Conservation (phyloP, 306 rosid species). For the Oxytropis ochrocephala region DNA sequence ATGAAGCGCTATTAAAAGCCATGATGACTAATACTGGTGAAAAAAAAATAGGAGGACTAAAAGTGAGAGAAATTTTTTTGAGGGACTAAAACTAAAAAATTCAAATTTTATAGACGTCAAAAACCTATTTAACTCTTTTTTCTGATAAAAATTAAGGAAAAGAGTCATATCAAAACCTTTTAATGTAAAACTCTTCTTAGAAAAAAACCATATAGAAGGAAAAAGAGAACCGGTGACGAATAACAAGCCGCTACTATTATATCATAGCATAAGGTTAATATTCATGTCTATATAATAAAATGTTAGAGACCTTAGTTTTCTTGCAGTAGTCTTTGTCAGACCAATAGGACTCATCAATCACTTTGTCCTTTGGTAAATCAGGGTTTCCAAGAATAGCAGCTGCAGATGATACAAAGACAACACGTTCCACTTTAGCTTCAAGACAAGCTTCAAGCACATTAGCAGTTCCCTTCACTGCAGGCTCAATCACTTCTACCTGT, state of each 20-base stretch:
- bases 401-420: constrained; percentile 25
- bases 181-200: too few species aligned
- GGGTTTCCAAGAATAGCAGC: constrained; percentile 17
- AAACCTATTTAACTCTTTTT: too few species aligned
- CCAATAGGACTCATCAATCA: constrained; percentile 43
- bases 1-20: too few species aligned
- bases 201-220: too few species aligned
- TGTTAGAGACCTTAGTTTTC: constrained; percentile 20
- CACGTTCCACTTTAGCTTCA: constrained; percentile 37
- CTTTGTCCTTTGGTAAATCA: constrained; percentile 8
- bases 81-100: too few species aligned
- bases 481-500: constrained; percentile 59
- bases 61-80: too few species aligned
- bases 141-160: too few species aligned
- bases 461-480: constrained; percentile 60
- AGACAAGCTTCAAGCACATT: constrained; percentile 39
- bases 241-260: neutral
- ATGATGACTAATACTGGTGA: too few species aligned
- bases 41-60: too few species aligned
- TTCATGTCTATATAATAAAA: neutral
- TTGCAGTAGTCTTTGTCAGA: constrained; percentile 42
- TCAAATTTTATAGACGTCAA: too few species aligned
- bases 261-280: neutral
- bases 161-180: too few species aligned
- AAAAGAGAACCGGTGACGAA: neutral